Conservation (phyloP, 31 red algal genomes). For the Bonnemaisonia californica region DNA sequence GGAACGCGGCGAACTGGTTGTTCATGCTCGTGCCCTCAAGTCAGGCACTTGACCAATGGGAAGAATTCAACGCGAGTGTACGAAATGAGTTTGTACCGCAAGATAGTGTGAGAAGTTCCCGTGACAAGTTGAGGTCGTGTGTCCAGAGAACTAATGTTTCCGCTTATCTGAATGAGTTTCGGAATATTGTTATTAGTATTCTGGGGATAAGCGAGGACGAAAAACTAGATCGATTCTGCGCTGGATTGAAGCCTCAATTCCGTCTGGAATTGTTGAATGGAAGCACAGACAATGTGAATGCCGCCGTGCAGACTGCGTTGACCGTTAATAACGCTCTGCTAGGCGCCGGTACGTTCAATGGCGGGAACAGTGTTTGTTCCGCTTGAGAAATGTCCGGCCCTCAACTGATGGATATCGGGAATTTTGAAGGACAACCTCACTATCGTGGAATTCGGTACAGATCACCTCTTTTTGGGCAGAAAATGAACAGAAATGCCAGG, state of each 20-base stretch:
- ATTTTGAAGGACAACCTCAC: no score
- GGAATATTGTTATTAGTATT: conserved; percentile 10
- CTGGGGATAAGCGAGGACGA: conserved; percentile 8
- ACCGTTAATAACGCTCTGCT: conserved; percentile 24
- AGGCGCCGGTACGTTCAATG: conserved; percentile 25
- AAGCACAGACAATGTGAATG: not conserved
- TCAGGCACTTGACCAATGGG: not conserved
- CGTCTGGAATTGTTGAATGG: conserved; percentile 22
- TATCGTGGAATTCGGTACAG: no score
- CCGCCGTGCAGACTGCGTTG: not conserved
- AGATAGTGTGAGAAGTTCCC: not conserved
- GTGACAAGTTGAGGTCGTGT: conserved; percentile 7
- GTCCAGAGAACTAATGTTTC: conserved; percentile 2
- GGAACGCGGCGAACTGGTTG: conserved; percentile 13
- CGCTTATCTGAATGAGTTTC: conserved; percentile 1
- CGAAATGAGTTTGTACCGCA: conserved; percentile 10
- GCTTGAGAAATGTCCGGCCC: not conserved
- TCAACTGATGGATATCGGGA: not conserved
- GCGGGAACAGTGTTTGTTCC: no score
- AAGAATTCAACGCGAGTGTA: not conserved
- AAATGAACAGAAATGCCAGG: not conserved
- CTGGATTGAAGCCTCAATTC: conserved; percentile 16
- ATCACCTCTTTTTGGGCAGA: no score
- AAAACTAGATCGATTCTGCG: conserved; percentile 22
- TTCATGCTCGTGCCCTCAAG: conserved; percentile 3